Evolutionary conservation across 352 stramenopile species (phyloP).

Genomic region (Globisporangium polare): DNA sequence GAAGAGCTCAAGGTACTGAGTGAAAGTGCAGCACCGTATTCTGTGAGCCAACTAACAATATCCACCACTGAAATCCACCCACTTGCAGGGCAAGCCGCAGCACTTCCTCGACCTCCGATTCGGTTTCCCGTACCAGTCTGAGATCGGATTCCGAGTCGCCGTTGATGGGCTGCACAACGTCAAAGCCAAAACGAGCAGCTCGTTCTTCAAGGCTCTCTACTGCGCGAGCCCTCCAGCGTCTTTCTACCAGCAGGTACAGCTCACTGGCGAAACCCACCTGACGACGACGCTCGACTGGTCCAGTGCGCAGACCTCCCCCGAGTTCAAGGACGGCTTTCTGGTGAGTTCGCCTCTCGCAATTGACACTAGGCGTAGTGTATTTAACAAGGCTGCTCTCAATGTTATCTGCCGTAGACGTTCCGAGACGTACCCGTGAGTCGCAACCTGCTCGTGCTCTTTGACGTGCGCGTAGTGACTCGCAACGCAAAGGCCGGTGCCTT

Average conservation of each 20-base stretch:
- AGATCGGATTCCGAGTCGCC: slow-evolving; percentile 63
- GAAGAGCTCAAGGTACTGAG: slow-evolving; percentile 28
- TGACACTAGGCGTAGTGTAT: neutral
- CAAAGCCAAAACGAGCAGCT: slow-evolving; percentile 33
- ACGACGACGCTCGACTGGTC: slow-evolving; percentile 60
- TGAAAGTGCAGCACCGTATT: neutral
- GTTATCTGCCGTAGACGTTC: slow-evolving; percentile 34
- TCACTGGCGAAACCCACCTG: slow-evolving; percentile 54
- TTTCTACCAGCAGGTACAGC: slow-evolving; percentile 56
- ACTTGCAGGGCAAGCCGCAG: slow-evolving; percentile 33
- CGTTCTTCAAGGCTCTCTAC: slow-evolving; percentile 55
- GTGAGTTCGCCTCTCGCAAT: slow-evolving; percentile 19
- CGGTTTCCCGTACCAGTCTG: slow-evolving; percentile 45
- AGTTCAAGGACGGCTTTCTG: slow-evolving; percentile 59
- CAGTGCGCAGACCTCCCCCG: slow-evolving; percentile 43
- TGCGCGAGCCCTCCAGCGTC: slow-evolving; percentile 47
- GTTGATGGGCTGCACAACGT: slow-evolving; percentile 68
- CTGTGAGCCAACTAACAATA: neutral
- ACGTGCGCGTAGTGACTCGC: slow-evolving; percentile 43
- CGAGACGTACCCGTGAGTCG: slow-evolving; percentile 27
- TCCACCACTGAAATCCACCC: neutral
- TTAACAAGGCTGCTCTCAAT: no score
- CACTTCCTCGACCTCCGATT: slow-evolving; percentile 39
- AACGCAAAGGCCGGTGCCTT: slow-evolving; percentile 43
- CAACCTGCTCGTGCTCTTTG: slow-evolving; percentile 43